Conservation (phyloP, 1,284 basidiomycete genomes). For the Trichosporon inkin region DNA sequence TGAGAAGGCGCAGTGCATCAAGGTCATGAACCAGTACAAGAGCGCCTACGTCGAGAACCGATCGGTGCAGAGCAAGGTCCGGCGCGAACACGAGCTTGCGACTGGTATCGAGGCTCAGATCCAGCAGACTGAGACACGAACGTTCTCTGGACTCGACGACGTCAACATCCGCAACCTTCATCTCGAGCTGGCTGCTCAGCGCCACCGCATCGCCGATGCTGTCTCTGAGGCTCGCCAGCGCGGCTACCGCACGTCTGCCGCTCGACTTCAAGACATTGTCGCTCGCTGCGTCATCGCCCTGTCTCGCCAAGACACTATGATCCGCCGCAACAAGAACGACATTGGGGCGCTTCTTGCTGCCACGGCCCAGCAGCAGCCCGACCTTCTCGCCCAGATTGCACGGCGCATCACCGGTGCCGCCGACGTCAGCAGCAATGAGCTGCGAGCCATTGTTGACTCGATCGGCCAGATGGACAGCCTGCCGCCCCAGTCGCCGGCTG, state of each 20-base stretch:
- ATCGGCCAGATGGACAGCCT: slow-evolving; percentile 3
- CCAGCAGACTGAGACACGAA: slow-evolving; percentile 70
- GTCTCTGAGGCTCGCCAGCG: slow-evolving; percentile 67
- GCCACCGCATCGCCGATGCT: slow-evolving; percentile 66
- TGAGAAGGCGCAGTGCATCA: slow-evolving; percentile 66
- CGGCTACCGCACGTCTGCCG: slow-evolving; percentile 62
- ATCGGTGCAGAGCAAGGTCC: slow-evolving; percentile 59
- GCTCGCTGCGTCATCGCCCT: slow-evolving; percentile 55
- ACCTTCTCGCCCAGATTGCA: not conserved
- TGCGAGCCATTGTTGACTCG: slow-evolving; percentile 8
- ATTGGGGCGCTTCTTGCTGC: slow-evolving; percentile 44
- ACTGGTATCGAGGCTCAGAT: slow-evolving; percentile 79
- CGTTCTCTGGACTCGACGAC: slow-evolving; percentile 70
- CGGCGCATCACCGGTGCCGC: not conserved
- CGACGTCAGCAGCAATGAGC: slow-evolving; percentile 8
- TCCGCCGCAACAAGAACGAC: slow-evolving; percentile 62
- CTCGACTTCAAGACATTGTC: slow-evolving; percentile 63
- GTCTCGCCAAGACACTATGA: slow-evolving; percentile 69
- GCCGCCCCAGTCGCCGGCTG: not conserved
- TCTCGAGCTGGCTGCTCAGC: slow-evolving; percentile 63
- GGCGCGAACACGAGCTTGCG: slow-evolving; percentile 67
- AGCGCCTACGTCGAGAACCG: slow-evolving; percentile 61
- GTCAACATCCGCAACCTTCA: slow-evolving; percentile 66
- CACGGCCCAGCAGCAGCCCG: not conserved
- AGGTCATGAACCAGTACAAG: slow-evolving; percentile 69